Base-by-base conservation (phyloP, 192 early-diverging fungal genomes). In the Blastocladiella britannica region DNA sequence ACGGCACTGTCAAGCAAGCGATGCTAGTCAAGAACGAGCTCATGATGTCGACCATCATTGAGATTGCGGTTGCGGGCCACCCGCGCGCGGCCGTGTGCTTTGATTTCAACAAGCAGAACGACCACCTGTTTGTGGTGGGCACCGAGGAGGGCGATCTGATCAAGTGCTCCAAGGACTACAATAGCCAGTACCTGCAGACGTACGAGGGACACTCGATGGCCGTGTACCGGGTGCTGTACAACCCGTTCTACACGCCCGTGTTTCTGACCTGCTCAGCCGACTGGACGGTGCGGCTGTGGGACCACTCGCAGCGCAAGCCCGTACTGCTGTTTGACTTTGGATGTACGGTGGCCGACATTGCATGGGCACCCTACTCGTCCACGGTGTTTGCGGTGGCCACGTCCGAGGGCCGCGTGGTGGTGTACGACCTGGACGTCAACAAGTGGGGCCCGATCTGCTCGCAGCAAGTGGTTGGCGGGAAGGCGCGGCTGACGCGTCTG, bases 221-320 rank as follows among this genome's bases (percentile, higher is more conserved):
- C 7, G 71, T 80, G 7, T 80, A 80, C 60, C 65, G 67, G 15
- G 74, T 79, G 9, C 69, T 69, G 26, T 79, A 76, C 63, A 80
- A 80, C 60, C 65, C 62, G 8, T 80, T 80, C 74, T 63, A 70
- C 52, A 58, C 62, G 26, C 69, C 66, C 54, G 60, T 73, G 31
- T 79, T 80, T 57, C 59, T 80, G 20, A 76, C 78, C 22, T 73
- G 73, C 2, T 67, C 63, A 18, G 70, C 76, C 0, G 78, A 80
- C 52, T 80, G 78, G 78, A 80, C 76, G 1, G 76, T 80, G 4
- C 76, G 77, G 62, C 61, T 80, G 30, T 80, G 78, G 78, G 74
- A 80, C 55, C 75, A 79, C 61, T 64, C 67, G 52, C 57, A 69
- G 18, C 28, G 57, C 28, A 74, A 73, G 57, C 70, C 78, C 0